These are phyloP conservation scores for Esteya vermicola DNA, from an alignment of 2,329 filamentous ascomycete genomes.

Conservation along the genomic window DNA sequence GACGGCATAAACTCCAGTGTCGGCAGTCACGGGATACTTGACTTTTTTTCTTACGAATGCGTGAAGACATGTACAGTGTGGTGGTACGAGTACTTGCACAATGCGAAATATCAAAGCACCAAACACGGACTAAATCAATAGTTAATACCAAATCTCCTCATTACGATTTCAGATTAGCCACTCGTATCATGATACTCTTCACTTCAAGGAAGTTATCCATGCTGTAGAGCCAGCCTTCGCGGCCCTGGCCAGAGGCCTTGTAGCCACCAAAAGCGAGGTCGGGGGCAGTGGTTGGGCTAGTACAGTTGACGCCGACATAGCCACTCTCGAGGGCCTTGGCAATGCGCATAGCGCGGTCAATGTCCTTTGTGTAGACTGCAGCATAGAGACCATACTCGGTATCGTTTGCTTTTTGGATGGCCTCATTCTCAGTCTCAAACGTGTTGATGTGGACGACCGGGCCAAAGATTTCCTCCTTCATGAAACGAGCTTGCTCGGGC, in stretches of 20 bases:
- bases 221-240: constrained; percentile 19
- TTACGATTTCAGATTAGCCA: constrained; percentile 3
- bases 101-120: background rate
- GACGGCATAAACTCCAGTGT: too few relatives aligned
- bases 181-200: constrained; percentile 15
- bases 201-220: constrained; percentile 19
- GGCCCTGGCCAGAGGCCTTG: constrained; percentile 22
- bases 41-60: too few relatives aligned
- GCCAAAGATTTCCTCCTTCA: constrained; percentile 38
- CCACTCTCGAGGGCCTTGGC: constrained; percentile 36
- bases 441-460: constrained; percentile 35
- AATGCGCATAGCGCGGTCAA: constrained; percentile 20
- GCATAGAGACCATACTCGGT: constrained; percentile 37
- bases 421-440: constrained; percentile 37
- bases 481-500: constrained; percentile 23
- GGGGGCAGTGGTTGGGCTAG: constrained; percentile 17
- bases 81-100: too few relatives aligned
- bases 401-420: constrained; percentile 33
- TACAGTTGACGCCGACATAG: constrained; percentile 38
- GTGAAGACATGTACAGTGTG: too few relatives aligned
- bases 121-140: background rate
- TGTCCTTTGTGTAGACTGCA: constrained; percentile 35
- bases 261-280: constrained; percentile 26
- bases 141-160: background rate
- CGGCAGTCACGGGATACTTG: too few relatives aligned